Evolutionary conservation across 106 monocot genomes (phyloP).

Genomic region (Dendrobium officinale): DNA sequence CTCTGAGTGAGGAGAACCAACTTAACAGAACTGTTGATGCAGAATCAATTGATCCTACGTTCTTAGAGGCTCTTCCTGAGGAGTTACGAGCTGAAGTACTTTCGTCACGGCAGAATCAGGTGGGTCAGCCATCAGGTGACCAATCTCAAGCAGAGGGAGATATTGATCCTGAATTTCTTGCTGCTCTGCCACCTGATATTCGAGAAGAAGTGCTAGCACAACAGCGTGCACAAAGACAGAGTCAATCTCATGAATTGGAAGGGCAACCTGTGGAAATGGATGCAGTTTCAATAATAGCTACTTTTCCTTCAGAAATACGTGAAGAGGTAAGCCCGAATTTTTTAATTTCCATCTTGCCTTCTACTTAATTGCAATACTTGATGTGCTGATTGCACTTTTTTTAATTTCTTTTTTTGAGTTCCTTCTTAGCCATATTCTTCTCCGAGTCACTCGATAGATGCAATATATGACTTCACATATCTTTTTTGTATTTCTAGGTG

Average conservation of each 20-base stretch:
- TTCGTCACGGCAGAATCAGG: constrained; percentile 87
- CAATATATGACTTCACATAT: background rate
- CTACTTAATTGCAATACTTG: background rate
- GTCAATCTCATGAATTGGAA: constrained; percentile 85
- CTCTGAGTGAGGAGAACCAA: constrained; percentile 34
- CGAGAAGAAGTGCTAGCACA: constrained; percentile 90
- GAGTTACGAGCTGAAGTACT: constrained; percentile 93
- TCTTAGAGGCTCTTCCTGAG: constrained; percentile 97
- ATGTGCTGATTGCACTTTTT: background rate
- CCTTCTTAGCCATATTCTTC: background rate
- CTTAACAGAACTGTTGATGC: constrained; percentile 35
- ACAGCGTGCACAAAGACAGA: constrained; percentile 81
- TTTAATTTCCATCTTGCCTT: background rate
- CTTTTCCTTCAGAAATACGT: constrained; percentile 95
- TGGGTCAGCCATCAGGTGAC: constrained; percentile 53
- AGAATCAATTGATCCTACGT: constrained; percentile 88
- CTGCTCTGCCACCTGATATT: constrained; percentile 98
- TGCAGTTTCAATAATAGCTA: constrained; percentile 97
- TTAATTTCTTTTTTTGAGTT: background rate
- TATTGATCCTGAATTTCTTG: constrained; percentile 99
- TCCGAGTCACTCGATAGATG: background rate
- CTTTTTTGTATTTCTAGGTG: constrained; percentile 47
- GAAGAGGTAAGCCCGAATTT: constrained; percentile 61
- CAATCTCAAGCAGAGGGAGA: constrained; percentile 67
- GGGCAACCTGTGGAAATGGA: constrained; percentile 99